Evolutionary conservation across 495 filamentous ascomycete species (phyloP).

Genomic region (Penicillium ochrochloron): DNA sequence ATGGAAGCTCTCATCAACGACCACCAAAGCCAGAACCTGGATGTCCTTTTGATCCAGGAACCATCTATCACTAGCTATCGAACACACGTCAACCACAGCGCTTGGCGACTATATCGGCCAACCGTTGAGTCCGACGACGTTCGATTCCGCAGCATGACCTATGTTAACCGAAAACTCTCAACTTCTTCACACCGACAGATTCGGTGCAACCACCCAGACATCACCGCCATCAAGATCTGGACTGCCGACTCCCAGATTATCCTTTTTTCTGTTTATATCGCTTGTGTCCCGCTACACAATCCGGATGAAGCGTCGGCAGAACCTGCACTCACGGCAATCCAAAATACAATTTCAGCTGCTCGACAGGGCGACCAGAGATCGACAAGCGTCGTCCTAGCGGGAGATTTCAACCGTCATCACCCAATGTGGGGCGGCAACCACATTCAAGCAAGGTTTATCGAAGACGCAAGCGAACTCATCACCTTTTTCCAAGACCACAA

Average conservation of each 20-base stretch:
- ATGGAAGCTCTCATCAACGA: too few species aligned
- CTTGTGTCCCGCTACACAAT: neutral
- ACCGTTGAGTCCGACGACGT: neutral
- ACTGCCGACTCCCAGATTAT: neutral
- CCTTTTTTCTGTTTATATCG: neutral
- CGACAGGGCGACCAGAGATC: neutral
- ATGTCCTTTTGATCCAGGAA: too few species aligned
- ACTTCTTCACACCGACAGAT: neutral
- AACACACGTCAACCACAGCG: too few species aligned
- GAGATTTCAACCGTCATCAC: conserved; percentile 35
- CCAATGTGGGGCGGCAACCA: conserved; percentile 28
- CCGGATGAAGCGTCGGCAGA: neutral
- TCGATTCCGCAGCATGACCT: neutral
- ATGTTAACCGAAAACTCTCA: neutral
- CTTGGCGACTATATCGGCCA: too few species aligned
- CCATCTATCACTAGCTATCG: too few species aligned
- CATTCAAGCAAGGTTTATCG: conserved; percentile 20
- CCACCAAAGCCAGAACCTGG: too few species aligned
- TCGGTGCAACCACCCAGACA: conserved; percentile 27
- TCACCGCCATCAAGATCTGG: conserved; percentile 20
- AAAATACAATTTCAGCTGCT: neutral
- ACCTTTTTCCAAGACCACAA: conserved; percentile 24
- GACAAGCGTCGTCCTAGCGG: conserved; percentile 18
- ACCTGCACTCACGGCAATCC: neutral
- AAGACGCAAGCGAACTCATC: conserved; percentile 29